phyloP scores from a whole-genome alignment of 768 basidiomycete species.

The Filobasidium floriforme region DNA sequence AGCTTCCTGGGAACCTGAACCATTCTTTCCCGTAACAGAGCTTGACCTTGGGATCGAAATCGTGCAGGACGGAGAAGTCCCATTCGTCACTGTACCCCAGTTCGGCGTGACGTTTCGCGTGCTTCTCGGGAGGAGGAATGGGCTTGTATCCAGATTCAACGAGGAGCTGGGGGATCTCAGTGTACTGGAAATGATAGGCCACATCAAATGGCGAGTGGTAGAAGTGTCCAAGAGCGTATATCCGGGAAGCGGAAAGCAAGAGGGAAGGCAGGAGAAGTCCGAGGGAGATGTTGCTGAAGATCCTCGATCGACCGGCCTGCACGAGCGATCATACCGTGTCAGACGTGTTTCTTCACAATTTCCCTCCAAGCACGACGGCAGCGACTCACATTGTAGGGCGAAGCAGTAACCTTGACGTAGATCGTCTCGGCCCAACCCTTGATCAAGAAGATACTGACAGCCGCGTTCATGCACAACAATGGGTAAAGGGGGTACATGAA shows the following conservation, averaged over 20 bases:
- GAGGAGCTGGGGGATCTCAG: slow-evolving; percentile 74
- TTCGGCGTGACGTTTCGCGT: slow-evolving; percentile 44
- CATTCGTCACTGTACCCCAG: slow-evolving; percentile 57
- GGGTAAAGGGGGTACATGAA: slow-evolving; percentile 96
- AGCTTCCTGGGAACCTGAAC: slow-evolving; percentile 88
- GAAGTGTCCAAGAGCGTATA: slow-evolving; percentile 73
- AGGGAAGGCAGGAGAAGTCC: slow-evolving; percentile 60
- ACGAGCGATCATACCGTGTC: background rate
- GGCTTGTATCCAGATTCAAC: slow-evolving; percentile 44
- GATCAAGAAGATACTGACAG: slow-evolving; percentile 72
- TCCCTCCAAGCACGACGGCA: background rate
- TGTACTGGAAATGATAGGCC: slow-evolving; percentile 61
- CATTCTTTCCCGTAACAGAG: slow-evolving; percentile 92
- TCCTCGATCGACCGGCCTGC: slow-evolving; percentile 60
- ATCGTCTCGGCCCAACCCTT: slow-evolving; percentile 76
- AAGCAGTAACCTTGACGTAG: slow-evolving; percentile 68
- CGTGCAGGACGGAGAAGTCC: slow-evolving; percentile 54
- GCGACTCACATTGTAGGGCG: slow-evolving; percentile 68
- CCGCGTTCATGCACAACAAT: slow-evolving; percentile 86
- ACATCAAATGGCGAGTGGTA: slow-evolving; percentile 82
- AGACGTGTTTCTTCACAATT: background rate
- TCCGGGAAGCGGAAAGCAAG: slow-evolving; percentile 68
- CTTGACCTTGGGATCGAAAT: slow-evolving; percentile 56
- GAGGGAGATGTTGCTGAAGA: slow-evolving; percentile 72
- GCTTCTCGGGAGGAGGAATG: slow-evolving; percentile 34